Evolutionary conservation across 129 eudicot genomes (phyloP), one percentile per base, ranked within the genome.

Genomic region (Tagetes patula): DNA sequence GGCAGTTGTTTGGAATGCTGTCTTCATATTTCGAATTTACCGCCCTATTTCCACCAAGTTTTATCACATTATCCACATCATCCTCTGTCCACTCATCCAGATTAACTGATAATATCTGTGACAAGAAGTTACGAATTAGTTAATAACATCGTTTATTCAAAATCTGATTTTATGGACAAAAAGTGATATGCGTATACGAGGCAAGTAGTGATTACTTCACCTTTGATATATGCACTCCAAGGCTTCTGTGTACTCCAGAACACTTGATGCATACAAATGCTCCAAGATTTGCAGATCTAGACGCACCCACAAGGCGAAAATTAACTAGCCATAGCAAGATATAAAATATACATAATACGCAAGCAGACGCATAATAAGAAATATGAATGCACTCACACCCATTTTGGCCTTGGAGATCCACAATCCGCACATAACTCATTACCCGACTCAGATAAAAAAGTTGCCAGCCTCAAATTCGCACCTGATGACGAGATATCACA

Each of bases 241-340:
- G 96, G 86, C 97, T 94, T 88, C 99, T 84, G 77, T 94, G 99
- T 45, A 94, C 89, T 66, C 99, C 99, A 64, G 99, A 90, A 75
- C 99, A 94, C 88, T 84, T 90, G 74, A 94, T 94, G 70, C 99
- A 94, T 58, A 94, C 85, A 81, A 94, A 88, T 54, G 93, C 84
- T 73, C 99, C 97, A 68, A 86, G 84, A 76, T 74, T 88, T 67
- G 84, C 49, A 53, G 98, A 93, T 78, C 98, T 93, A 89, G 31
- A 58, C 60, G 73, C 72, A 55, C 69, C 60, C 61, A 72, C 73
- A 43, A 31, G 10, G 49, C 42, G 34, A 8, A 64, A 33, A 1
- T 12, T 61, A 4, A 11, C 4, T 20, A 65, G 50, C 65, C 37
- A 54, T 47, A 63, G 41, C 31, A 65, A 65, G 3, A 33, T 65